These are phyloP conservation scores for Plantago lanceolata DNA, from an alignment of 305 asterid species.

Conservation along the genomic window DNA sequence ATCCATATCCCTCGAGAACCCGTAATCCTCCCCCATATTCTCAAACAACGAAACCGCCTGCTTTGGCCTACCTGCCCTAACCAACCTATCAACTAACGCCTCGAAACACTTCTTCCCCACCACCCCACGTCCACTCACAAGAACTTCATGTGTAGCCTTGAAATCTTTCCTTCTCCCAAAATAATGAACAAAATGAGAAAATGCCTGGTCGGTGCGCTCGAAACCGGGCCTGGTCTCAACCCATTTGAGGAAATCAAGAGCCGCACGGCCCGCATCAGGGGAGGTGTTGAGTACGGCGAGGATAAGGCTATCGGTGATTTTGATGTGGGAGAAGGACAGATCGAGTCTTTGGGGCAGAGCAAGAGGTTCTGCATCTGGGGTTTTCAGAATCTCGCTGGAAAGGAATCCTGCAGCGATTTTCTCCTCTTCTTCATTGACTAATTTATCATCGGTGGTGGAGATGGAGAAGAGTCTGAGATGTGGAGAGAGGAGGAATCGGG, in stretches of 20 bases:
- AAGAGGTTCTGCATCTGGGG: constrained; percentile 55
- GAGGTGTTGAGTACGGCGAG: constrained; percentile 49
- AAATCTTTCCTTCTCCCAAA: constrained; percentile 92
- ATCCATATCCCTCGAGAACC: constrained; percentile 49
- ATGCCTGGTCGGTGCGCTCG: constrained; percentile 47
- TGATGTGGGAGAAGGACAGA: constrained; percentile 70
- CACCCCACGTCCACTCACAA: constrained; percentile 49
- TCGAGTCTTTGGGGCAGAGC: constrained; percentile 60
- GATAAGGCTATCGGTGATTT: constrained; percentile 40
- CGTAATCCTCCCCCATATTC: constrained; percentile 66
- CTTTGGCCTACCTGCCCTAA: constrained; percentile 68
- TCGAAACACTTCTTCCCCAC: constrained; percentile 52
- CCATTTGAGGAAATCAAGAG: constrained; percentile 73
- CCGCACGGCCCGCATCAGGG: constrained; percentile 68
- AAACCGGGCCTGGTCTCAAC: constrained; percentile 49
- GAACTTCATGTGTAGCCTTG: constrained; percentile 70
- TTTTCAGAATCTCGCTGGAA: constrained; percentile 57
- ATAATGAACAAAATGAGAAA: constrained; percentile 56
- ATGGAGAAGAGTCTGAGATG: constrained; percentile 42
- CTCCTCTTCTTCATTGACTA: constrained; percentile 26
- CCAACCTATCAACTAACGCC: constrained; percentile 65
- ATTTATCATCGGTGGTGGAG: constrained; percentile 14
- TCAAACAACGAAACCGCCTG: constrained; percentile 65
- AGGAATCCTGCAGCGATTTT: constrained; percentile 28
- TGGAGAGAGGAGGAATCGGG: background rate